Evolutionary conservation across 1,284 basidiomycete species (phyloP), one percentile per base, ranked within the genome.

Genomic region (Pseudozyma tsukubaensis): DNA sequence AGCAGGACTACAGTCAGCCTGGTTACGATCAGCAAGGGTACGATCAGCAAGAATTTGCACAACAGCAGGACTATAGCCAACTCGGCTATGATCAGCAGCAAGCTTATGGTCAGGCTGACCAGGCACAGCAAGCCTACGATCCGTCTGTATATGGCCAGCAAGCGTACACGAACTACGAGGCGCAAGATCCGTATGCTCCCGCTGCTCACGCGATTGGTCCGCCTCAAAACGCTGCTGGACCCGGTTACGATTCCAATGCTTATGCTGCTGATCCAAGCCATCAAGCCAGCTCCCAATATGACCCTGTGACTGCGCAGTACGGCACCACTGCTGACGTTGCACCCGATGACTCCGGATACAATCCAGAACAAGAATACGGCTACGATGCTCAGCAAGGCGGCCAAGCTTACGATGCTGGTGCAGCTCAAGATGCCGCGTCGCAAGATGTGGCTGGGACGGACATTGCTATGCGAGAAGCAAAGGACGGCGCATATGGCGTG

Each of bases 121-220:
- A 24, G 19, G 18, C 54, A 14, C 61, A 66, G n/a, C 59, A 73
- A 32, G 19, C 43, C n/a, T 34, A 59, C 34, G 43, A 53, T 36
- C 43, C 49, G 24, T 49, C 68, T 40, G 57, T 35, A 32, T 58
- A 64, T 40, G 54, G 55, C 11, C 53, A 54, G 49, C 60, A 69
- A 13, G 48, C 52, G 7, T 68, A 68, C 42, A 47, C 50, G 43
- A 40, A 50, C 43, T 52, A 59, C 13, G 50, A 39, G 40, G 36
- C 59, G 21, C 32, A 19, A 13, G 57, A 72, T 29, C 51, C 56
- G 8, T 62, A 72, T n/a, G 59, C 69, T 50, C 43, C 56, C 24
- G 40, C 47, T 40, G 24, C 64, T 14, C 53, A 49, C 37, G 57
- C 52, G 11, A 52, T 9, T 18, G 37, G 42, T 43, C 16, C n/a